Base-by-base conservation (phyloP, 2,329 filamentous ascomycete genomes). In the Pyrenophora teres region DNA sequence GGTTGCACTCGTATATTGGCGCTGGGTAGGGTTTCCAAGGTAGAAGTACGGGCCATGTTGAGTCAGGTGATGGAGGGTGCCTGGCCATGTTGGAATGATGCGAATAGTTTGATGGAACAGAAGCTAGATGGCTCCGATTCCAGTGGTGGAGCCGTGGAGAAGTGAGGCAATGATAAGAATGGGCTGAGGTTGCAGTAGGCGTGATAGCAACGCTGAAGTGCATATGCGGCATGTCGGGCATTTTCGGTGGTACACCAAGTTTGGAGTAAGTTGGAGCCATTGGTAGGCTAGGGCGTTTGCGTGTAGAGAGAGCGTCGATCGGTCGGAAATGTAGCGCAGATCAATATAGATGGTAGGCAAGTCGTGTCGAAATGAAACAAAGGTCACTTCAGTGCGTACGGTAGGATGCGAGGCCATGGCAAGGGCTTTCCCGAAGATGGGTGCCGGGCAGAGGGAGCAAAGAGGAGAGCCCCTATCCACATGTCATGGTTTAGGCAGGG, bases 321-420 rank as follows among this genome's bases (percentile, higher is more conserved):
- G 35, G 16, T 39, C 43, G 43, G 43, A 46, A 32, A 46, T 46
- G 38, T 39, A 9, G 18, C 16, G 43, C 35, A 46, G 35, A 46
- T 46, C 35, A 46, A 27, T 38, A 23, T 35, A 6, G 39, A 18
- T 40, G 25, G 33, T 9, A 18, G 33, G 15, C 13, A 18, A 18
- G 23, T 25, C 23, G 8, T 25, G 23, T 21, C 19, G 23, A 25
- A 25, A 25, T 25, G 23, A 25, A 25, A 25, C 23, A 25, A 25
- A 25, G 4, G 23, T 25, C 23, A 25, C 23, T 25, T 25, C 23
- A 25, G 23, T 3, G 8, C 21, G 21, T 4, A 23, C 4, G 6
- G 23, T 25, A 25, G 23, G 6, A 25, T 25, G 23, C 23, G 23
- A 7, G 23, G 23, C 23, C 23, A 25, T 25, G 23, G 23, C 23